These are phyloP conservation scores for Phalaenopsis equestris DNA, from an alignment of 106 monocot genomes.

Conservation along the genomic window DNA sequence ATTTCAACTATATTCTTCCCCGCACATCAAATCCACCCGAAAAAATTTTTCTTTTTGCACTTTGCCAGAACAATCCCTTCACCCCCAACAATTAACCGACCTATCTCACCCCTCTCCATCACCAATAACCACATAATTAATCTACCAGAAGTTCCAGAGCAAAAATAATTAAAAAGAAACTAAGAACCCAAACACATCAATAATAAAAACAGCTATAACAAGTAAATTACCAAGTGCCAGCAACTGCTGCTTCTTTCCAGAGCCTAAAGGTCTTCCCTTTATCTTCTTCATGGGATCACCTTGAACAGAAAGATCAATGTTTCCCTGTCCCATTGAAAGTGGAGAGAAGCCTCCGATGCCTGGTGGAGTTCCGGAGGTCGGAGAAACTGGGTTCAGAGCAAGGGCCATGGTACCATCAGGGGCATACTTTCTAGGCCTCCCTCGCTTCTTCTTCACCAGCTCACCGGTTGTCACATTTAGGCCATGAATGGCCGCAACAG, in stretches of 20 bases:
- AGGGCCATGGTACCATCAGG: constrained; percentile 32
- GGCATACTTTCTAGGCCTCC: constrained; percentile 68
- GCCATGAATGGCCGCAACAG: not conserved
- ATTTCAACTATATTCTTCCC: constrained; percentile 4
- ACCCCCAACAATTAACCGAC: not conserved
- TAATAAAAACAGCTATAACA: constrained; percentile 1
- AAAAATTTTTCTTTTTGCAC: not conserved
- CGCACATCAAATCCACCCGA: constrained; percentile 14
- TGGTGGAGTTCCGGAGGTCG: constrained; percentile 4
- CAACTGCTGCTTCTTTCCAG: constrained; percentile 54
- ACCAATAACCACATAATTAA: not conserved
- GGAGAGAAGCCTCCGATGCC: constrained; percentile 5
- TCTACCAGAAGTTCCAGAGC: not conserved
- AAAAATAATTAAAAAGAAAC: not conserved
- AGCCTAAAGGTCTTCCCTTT: constrained; percentile 41
- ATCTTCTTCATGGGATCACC: constrained; percentile 21
- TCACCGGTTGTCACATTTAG: not conserved
- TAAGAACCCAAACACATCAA: not conserved
- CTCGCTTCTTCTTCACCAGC: constrained; percentile 4
- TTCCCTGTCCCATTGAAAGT: not conserved
- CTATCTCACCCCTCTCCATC: not conserved
- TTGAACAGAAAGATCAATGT: constrained; percentile 3
- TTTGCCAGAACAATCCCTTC: not conserved
- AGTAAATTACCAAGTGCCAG: constrained; percentile 38
- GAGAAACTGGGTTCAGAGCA: constrained; percentile 12